Evolutionary conservation across 78 protist genomes (phyloP).

Genomic region (Pigoraptor vietnamica): DNA sequence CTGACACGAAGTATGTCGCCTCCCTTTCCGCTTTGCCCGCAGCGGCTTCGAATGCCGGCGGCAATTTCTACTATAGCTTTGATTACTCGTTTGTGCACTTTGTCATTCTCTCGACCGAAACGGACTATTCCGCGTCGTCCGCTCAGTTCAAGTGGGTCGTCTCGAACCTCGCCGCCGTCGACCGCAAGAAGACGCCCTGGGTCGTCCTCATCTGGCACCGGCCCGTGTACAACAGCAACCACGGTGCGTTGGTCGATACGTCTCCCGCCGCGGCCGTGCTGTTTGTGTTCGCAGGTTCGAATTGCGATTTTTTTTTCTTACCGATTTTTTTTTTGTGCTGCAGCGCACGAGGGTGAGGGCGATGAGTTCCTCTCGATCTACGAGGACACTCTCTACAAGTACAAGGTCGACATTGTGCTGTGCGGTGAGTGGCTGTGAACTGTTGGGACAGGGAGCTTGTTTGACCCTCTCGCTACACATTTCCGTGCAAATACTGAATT

Average conservation of each 20-base stretch:
- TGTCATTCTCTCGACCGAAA: background rate
- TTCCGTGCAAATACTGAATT: no score
- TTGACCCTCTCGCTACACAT: no score
- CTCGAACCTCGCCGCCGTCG: background rate
- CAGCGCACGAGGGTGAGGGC: background rate
- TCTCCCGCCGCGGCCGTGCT: background rate
- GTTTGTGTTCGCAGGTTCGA: background rate
- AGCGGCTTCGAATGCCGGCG: no score
- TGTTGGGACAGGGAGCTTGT: no score
- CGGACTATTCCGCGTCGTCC: background rate
- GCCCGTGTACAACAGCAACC: background rate
- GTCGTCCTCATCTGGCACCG: background rate
- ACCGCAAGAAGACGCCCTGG: background rate
- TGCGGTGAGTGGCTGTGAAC: no score
- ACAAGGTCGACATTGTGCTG: background rate
- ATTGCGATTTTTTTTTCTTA: background rate
- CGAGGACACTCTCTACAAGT: background rate
- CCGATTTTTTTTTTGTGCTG: background rate
- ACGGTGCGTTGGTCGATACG: background rate
- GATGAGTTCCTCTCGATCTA: background rate
- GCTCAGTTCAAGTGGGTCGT: background rate
- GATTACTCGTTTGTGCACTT: background rate
- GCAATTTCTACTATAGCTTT: background rate
- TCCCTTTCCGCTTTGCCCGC: background rate
- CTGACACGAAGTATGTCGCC: background rate